Evolutionary conservation across 2,329 filamentous ascomycete genomes (phyloP), one percentile per base, ranked within the genome.

Genomic region (Mycosphaerelloides madeirae): DNA sequence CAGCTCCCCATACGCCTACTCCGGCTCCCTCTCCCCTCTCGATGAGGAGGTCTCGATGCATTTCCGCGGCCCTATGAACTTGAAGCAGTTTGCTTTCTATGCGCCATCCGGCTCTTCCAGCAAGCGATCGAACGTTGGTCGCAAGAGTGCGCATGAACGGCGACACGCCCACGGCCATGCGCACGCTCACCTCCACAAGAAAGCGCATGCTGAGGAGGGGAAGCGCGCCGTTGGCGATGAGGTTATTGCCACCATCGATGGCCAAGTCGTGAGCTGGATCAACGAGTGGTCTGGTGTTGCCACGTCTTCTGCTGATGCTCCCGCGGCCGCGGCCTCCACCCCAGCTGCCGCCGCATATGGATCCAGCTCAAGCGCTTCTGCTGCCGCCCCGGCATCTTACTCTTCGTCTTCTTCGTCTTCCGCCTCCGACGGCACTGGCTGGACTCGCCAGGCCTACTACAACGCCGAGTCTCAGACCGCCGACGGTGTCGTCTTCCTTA

Each of bases 31-130:
- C 40, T 77, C 82, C 20, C 85, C 85, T 6, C 72, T 87, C 28
- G 75, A 85, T 49, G 80, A 85, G 61, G 84, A 84, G 68, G 71
- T 89, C 22, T 86, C 84, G 1, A 65, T 87, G 50, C 82, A 87
- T 62, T 74, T 89, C 59, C 81, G 85, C 54, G 86, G 85, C 3
- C 85, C 85, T 1, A 64, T 86, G 55, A 68, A 76, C 31, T 62
- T 90, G 25, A 80, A 79, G 59, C 76, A 85, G 54, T 73, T 88
- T 43, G 85, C 84, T 9, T 80, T 81, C 43, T 90, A 88, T 65
- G 75, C 72, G 35, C 74, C 79, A 14, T 41, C 44, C 39, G 31
- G 39, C n/a, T 69, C 69, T 16, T 49, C 48, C 14, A 29, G 56
- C 48, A 65, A 65, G 54, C 31, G 43, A 20, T 16, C 14, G 6